Evolutionary conservation across 805 yeast species (phyloP).

Genomic region (Naumovozyma dairenensis): DNA sequence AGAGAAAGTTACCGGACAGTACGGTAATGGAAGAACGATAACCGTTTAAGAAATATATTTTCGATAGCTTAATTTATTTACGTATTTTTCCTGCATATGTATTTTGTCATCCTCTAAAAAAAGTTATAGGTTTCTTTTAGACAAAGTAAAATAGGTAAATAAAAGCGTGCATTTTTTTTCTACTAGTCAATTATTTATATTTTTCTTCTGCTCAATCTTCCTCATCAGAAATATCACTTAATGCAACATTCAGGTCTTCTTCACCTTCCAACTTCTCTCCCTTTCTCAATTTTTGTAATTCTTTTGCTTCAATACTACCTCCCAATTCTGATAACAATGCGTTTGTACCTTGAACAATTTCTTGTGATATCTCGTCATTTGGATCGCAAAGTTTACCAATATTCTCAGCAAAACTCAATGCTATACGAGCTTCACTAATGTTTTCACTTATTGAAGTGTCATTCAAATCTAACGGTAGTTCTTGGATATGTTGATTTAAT

Average conservation of each 20-base stretch:
- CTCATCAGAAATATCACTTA: slow-evolving; percentile 8
- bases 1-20: no score
- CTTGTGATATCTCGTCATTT: slow-evolving; percentile 45
- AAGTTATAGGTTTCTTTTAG: no score
- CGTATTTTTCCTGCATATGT: background rate
- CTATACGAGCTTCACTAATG: slow-evolving; percentile 30
- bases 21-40: no score
- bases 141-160: no score
- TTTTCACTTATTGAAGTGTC: slow-evolving; percentile 26
- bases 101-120: slow-evolving; percentile 1
- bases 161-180: no score
- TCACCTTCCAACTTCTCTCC: slow-evolving; percentile 34
- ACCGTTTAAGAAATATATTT: slow-evolving; percentile 28
- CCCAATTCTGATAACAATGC: slow-evolving; percentile 48
- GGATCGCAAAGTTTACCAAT: slow-evolving; percentile 34
- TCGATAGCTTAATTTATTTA: background rate
- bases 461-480: slow-evolving; percentile 30
- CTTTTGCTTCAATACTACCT: slow-evolving; percentile 42
- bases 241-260: slow-evolving; percentile 20
- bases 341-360: slow-evolving; percentile 44
- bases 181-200: no score
- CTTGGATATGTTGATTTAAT: slow-evolving; percentile 27
- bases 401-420: slow-evolving; percentile 33
- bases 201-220: slow-evolving; percentile 1
- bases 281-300: slow-evolving; percentile 23